A percentile compares a stretch with the other conserved stretches of the same genome.
phyloP scores from a whole-genome alignment of 805 yeast species.

The Komagataella pastoris region DNA sequence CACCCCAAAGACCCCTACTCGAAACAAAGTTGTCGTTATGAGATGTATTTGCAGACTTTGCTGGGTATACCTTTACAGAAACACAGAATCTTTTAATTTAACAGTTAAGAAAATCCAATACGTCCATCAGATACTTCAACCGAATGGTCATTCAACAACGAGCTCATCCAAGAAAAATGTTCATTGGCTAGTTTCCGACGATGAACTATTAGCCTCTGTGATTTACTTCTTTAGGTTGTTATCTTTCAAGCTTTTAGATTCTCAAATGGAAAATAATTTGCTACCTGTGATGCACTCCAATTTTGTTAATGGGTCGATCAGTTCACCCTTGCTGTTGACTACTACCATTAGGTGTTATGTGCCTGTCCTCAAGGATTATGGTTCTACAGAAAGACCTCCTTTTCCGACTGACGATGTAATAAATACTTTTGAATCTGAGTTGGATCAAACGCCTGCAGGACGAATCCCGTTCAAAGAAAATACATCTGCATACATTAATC shows the following conservation, averaged over 20 bases:
- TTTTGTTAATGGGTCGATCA: not conserved
- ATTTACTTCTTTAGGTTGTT: not conserved
- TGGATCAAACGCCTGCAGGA: conserved; percentile 18
- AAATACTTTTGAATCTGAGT: conserved; percentile 9
- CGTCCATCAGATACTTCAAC: not conserved
- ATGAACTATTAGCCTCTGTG: not conserved
- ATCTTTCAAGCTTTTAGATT: not conserved
- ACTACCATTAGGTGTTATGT: conserved; percentile 26
- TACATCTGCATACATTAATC: conserved; percentile 35
- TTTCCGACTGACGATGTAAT: conserved; percentile 54
- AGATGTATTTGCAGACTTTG: conserved; percentile 59
- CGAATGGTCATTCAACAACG: not conserved
- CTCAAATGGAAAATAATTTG: not conserved
- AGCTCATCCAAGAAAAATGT: not conserved
- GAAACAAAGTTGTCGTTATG: conserved; percentile 41
- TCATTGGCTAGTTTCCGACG: not conserved
- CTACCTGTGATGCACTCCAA: not conserved
- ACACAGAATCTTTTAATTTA: conserved; percentile 79
- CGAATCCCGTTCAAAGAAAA: conserved; percentile 23
- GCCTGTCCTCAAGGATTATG: conserved; percentile 53
- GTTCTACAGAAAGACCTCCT: conserved; percentile 43
- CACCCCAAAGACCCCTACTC: conserved; percentile 37
- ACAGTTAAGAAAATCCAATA: conserved; percentile 11
- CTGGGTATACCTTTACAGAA: conserved; percentile 84
- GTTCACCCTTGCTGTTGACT: not conserved